Evolutionary conservation across 2,329 filamentous ascomycete genomes (phyloP).

Genomic region (Ceratocystis huliohia): DNA sequence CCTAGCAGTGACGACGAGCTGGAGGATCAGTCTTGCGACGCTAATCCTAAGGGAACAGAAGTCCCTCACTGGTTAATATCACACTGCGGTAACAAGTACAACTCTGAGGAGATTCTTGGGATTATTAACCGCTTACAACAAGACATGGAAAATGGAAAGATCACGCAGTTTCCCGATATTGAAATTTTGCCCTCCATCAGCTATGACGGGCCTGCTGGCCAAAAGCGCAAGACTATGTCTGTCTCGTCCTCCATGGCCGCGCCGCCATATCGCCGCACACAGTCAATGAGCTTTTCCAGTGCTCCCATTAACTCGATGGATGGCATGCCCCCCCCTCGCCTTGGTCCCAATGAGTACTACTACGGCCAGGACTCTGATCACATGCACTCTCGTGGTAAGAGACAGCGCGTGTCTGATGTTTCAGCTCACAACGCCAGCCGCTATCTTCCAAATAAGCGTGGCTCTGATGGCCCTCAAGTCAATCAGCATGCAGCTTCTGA

Average conservation of each 20-base stretch:
- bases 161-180: conserved; percentile 43
- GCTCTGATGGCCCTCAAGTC: conserved; percentile 9
- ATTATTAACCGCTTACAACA: conserved; percentile 36
- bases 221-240: conserved; percentile 19
- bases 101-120: conserved; percentile 35
- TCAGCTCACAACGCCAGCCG: conserved; percentile 17
- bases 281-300: conserved; percentile 27
- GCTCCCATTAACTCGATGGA: conserved; percentile 8
- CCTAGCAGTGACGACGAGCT: conserved; percentile 25
- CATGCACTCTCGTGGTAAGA: conserved; percentile 16
- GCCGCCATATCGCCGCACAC: conserved; percentile 25
- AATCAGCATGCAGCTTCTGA: neutral
- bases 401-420: conserved; percentile 17
- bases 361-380: conserved; percentile 12
- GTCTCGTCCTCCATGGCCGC: conserved; percentile 12
- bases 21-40: conserved; percentile 28
- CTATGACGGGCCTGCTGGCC: conserved; percentile 19
- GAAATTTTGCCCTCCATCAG: conserved; percentile 45
- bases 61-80: conserved; percentile 39
- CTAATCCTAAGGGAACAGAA: conserved; percentile 30
- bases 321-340: conserved; percentile 18
- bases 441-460: conserved; percentile 15
- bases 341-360: conserved; percentile 15
- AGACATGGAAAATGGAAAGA: conserved; percentile 33
- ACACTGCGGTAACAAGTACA: conserved; percentile 36